Conservation (phyloP, 1,139 yeast genomes). For the Suhomyces maxii region DNA sequence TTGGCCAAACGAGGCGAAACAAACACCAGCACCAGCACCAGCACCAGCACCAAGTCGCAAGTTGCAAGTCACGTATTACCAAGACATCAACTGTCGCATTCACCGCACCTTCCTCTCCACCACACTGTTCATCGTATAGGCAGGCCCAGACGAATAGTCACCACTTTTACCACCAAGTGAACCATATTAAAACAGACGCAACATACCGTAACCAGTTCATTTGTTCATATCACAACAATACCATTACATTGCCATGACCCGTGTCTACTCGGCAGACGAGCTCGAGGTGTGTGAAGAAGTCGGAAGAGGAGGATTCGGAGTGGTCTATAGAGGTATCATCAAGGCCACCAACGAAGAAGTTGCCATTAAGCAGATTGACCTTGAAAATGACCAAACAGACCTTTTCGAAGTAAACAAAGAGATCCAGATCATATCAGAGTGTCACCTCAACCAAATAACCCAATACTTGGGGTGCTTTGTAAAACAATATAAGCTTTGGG, state of each 20-base stretch:
- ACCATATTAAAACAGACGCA: no score
- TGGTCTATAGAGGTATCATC: slow-evolving; percentile 74
- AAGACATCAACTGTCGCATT: no score
- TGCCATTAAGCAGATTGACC: slow-evolving; percentile 72
- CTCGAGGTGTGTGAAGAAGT: slow-evolving; percentile 68
- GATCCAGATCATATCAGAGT: slow-evolving; percentile 72
- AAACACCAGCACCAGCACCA: no score
- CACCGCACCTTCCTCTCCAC: no score
- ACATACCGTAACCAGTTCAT: no score
- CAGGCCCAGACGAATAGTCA: no score
- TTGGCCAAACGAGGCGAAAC: no score
- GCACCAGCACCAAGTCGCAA: no score
- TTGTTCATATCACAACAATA: background rate
- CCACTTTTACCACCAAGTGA: no score
- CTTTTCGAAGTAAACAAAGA: slow-evolving; percentile 79
- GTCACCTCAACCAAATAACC: slow-evolving; percentile 70
- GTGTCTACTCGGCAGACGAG: slow-evolving; percentile 40
- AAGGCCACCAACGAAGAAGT: slow-evolving; percentile 51
- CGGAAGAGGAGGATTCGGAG: slow-evolving; percentile 89
- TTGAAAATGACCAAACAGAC: slow-evolving; percentile 75
- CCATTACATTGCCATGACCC: slow-evolving; percentile 1
- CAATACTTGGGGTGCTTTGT: slow-evolving; percentile 80
- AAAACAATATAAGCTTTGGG: slow-evolving; percentile 78
- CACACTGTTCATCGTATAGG: no score
- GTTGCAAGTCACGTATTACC: no score